A percentile compares a stretch with the other conserved stretches of the same genome.
phyloP scores from a whole-genome alignment of 805 yeast species.

The Lipomyces kockii region DNA sequence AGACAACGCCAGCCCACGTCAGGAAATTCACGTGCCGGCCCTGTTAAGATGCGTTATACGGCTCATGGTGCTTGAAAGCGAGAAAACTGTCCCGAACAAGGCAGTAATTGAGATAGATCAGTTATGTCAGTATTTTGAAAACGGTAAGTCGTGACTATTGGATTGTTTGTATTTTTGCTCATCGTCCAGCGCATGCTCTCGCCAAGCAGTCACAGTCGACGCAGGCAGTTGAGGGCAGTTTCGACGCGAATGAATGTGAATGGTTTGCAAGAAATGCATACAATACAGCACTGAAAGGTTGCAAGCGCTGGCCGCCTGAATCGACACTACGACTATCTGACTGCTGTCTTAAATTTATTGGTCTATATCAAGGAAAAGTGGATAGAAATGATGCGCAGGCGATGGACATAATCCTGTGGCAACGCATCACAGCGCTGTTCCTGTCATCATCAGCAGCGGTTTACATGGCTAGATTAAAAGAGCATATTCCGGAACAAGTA shows the following conservation, averaged over 20 bases:
- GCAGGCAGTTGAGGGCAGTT: not conserved
- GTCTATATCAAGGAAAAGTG: slow-evolving; percentile 7
- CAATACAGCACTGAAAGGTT: slow-evolving; percentile 27
- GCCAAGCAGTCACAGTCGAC: slow-evolving; percentile 7
- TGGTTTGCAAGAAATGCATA: slow-evolving; percentile 32
- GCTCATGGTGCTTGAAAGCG: slow-evolving; percentile 12
- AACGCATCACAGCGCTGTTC: slow-evolving; percentile 7
- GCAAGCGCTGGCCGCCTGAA: slow-evolving; percentile 27
- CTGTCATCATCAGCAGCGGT: slow-evolving; percentile 19
- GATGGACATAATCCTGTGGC: slow-evolving; percentile 14
- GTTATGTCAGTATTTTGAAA: slow-evolving; percentile 24
- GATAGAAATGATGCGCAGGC: not conserved
- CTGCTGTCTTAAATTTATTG: slow-evolving; percentile 22
- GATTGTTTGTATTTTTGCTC: not conserved
- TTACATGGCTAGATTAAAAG: slow-evolving; percentile 16
- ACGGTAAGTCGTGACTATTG: slow-evolving; percentile 3
- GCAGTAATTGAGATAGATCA: slow-evolving; percentile 8
- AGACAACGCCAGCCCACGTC: not conserved
- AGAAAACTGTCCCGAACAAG: slow-evolving; percentile 2
- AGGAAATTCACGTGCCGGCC: slow-evolving; percentile 16
- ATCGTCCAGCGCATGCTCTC: slow-evolving; percentile 9
- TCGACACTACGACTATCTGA: slow-evolving; percentile 21
- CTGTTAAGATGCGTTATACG: slow-evolving; percentile 28
- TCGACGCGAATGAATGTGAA: slow-evolving; percentile 20
- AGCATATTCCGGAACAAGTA: slow-evolving; percentile 15